Percentiles rank a stretch among this genome's conserved stretches.
Conservation (phyloP, 148 eudicot species). For the Linanthus parryae region DNA sequence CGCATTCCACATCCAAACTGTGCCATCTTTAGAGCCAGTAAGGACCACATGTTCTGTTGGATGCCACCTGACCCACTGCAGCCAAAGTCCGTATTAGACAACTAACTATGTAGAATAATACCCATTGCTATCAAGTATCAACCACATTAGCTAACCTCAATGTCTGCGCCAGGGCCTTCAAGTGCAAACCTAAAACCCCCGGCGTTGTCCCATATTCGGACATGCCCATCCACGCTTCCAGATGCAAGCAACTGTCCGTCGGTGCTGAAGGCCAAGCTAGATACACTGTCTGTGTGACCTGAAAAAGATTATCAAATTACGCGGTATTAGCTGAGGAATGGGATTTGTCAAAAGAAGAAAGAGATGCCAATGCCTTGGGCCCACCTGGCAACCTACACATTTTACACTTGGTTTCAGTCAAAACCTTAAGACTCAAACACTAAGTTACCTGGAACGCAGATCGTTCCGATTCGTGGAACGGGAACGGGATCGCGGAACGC, state of each 20-base stretch:
- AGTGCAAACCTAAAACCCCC: constrained; percentile 43
- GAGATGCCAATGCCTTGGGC: too few relatives aligned
- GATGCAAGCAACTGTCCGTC: constrained; percentile 83
- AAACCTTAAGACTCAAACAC: too few relatives aligned
- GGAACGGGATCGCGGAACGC: too few relatives aligned
- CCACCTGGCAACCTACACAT: too few relatives aligned
- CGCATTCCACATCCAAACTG: constrained; percentile 95
- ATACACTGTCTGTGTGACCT: constrained; percentile 72
- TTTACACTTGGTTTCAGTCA: too few relatives aligned
- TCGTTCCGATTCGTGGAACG: too few relatives aligned
- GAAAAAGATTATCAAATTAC: constrained; percentile 10
- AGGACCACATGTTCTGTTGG: constrained; percentile 81
- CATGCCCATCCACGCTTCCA: constrained; percentile 66
- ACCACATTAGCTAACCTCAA: constrained; percentile 46
- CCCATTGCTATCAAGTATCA: constrained; percentile 2
- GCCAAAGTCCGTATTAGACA: constrained; percentile 7
- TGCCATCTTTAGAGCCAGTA: constrained; percentile 81
- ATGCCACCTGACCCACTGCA: constrained; percentile 95
- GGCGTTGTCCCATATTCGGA: constrained; percentile 66
- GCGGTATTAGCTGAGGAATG: too few relatives aligned
- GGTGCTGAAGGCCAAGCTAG: constrained; percentile 61
- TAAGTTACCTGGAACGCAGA: too few relatives aligned
- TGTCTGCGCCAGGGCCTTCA: constrained; percentile 67
- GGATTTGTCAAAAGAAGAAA: too few relatives aligned
- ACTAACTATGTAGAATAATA: not conserved